phyloP scores from a whole-genome alignment of 2,329 filamentous ascomycete species.

The Pleurostoma richardsiae region DNA sequence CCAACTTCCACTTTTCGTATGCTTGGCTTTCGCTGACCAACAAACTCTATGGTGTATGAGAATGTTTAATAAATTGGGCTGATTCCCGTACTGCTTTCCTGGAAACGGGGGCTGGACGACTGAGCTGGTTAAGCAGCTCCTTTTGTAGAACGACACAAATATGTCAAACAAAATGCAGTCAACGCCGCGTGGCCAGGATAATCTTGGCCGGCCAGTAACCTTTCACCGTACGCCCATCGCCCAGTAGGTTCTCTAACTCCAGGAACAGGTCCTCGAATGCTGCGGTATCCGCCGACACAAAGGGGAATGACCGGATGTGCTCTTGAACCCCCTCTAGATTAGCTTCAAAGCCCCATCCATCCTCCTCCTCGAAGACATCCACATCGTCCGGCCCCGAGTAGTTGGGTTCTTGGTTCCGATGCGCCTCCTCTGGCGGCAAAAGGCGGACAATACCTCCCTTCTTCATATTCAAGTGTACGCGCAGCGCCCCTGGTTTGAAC shows the following conservation, averaged over 20 bases:
- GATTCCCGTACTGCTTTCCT: too few species aligned
- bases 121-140: too few species aligned
- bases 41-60: too few species aligned
- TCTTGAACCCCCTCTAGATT: conserved; percentile 1
- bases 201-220: background rate
- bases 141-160: too few species aligned
- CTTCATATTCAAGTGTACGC: conserved; percentile 1
- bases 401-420: background rate
- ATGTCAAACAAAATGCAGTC: background rate
- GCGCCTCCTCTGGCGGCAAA: background rate
- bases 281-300: background rate
- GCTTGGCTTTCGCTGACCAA: too few species aligned
- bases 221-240: background rate
- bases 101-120: too few species aligned
- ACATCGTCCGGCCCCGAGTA: conserved; percentile 1
- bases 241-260: background rate
- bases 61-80: too few species aligned
- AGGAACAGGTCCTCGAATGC: background rate
- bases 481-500: background rate
- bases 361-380: conserved; percentile 2
- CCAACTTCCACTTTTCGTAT: too few species aligned
- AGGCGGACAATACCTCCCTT: background rate
- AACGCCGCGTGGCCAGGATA: background rate
- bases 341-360: conserved; percentile 1
- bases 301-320: conserved; percentile 1